Evolutionary conservation across 306 rosid species (phyloP).

Genomic region (Ziziphus jujuba): DNA sequence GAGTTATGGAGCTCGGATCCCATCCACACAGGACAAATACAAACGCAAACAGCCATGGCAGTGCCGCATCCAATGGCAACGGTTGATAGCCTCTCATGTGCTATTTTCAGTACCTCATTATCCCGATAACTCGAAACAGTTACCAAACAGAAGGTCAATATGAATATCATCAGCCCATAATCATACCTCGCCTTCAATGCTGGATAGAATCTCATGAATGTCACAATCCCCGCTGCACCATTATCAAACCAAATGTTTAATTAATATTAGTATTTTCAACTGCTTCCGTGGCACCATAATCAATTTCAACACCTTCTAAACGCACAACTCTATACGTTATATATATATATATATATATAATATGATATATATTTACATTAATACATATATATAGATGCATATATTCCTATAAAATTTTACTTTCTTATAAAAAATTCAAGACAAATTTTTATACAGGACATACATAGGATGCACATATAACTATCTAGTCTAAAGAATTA

Average conservation of each 20-base stretch:
- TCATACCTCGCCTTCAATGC: conserved; percentile 50
- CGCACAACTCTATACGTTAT: too few species aligned
- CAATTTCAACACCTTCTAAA: too few species aligned
- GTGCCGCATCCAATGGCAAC: conserved; percentile 36
- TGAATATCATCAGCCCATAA: conserved; percentile 49
- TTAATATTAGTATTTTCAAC: too few species aligned
- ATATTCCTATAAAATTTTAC: too few species aligned
- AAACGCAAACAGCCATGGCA: conserved; percentile 29
- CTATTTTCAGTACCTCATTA: conserved; percentile 27
- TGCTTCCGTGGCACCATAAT: too few species aligned
- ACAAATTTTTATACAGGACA: too few species aligned
- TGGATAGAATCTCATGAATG: conserved; percentile 49
- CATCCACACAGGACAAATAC: conserved; percentile 50
- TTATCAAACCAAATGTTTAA: not conserved
- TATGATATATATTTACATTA: too few species aligned
- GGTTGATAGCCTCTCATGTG: conserved; percentile 36
- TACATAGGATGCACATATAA: too few species aligned
- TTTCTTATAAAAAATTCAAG: too few species aligned
- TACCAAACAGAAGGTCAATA: conserved; percentile 50
- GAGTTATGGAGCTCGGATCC: conserved; percentile 53
- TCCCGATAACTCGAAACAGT: conserved; percentile 44
- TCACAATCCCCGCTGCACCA: conserved; percentile 35
- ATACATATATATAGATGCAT: too few species aligned
- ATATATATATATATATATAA: too few species aligned
- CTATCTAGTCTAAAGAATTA: too few species aligned